Conservation (phyloP, 768 basidiomycete species). For the Pisolithus sp. region DNA sequence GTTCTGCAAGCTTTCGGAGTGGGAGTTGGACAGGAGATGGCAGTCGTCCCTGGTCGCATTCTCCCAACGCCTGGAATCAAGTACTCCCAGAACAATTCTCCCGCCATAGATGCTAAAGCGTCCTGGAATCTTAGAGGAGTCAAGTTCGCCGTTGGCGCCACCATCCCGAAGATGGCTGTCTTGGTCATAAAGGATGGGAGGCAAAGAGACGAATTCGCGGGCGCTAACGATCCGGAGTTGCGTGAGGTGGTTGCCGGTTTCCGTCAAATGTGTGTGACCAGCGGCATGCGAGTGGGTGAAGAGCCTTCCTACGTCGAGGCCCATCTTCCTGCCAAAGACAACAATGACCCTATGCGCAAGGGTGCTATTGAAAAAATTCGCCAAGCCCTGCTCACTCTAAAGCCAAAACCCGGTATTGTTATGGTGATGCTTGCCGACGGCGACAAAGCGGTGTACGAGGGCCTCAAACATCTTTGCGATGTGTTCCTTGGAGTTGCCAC, state of each 20-base stretch:
- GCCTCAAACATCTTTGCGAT: conserved; percentile 48
- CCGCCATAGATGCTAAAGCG: conserved; percentile 37
- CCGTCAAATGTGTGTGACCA: conserved; percentile 50
- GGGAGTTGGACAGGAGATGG: conserved; percentile 42
- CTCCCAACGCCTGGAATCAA: conserved; percentile 37
- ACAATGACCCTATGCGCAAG: conserved; percentile 48
- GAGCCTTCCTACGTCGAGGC: conserved; percentile 30
- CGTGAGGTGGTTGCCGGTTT: conserved; percentile 44
- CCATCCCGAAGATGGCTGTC: conserved; percentile 59
- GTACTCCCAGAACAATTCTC: conserved; percentile 27
- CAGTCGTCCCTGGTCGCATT: conserved; percentile 50
- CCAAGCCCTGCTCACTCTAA: conserved; percentile 29
- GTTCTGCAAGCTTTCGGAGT: conserved; percentile 40
- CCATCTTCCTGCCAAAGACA: conserved; percentile 44
- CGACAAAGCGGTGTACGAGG: conserved; percentile 45
- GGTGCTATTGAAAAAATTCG: conserved; percentile 44
- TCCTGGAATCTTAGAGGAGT: conserved; percentile 49
- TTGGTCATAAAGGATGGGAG: conserved; percentile 59
- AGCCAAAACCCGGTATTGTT: conserved; percentile 37
- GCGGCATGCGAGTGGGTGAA: conserved; percentile 51
- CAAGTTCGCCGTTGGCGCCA: conserved; percentile 55
- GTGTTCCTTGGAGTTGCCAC: conserved; percentile 46
- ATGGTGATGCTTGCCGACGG: conserved; percentile 42
- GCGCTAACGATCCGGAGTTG: conserved; percentile 50
- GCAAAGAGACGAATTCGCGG: conserved; percentile 52